phyloP scores from a whole-genome alignment of 208 protist genomes.

The Crithidia brevicula region DNA sequence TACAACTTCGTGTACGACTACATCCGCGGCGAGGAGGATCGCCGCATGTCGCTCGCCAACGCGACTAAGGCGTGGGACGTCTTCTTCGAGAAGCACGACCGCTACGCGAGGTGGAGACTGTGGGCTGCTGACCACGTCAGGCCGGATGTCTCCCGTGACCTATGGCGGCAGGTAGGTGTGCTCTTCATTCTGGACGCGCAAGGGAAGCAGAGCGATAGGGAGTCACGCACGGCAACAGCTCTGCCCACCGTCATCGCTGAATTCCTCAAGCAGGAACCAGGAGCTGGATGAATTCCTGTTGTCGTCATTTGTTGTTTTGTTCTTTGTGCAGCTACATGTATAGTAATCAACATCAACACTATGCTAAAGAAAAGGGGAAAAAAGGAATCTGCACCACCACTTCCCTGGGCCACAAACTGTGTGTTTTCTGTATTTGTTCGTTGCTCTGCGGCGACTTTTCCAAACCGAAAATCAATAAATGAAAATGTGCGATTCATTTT shows the following conservation, averaged over 20 bases:
- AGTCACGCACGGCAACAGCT: conserved; percentile 16
- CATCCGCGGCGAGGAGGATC: conserved; percentile 77
- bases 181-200: conserved; percentile 33
- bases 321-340: not conserved
- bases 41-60: conserved; percentile 50
- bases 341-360: not conserved
- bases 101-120: conserved; percentile 46
- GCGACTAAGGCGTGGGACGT: conserved; percentile 70
- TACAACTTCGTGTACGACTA: conserved; percentile 90
- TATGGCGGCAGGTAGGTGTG: conserved; percentile 77
- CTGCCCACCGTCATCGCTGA: conserved; percentile 75
- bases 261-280: conserved; percentile 55
- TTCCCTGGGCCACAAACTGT: too few relatives aligned
- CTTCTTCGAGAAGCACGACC: conserved; percentile 46
- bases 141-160: conserved; percentile 67
- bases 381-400: too few relatives aligned
- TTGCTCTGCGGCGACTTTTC: too few relatives aligned
- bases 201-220: not conserved
- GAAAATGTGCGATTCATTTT: too few relatives aligned
- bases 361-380: not conserved
- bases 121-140: conserved; percentile 54
- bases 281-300: not conserved
- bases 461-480: too few relatives aligned
- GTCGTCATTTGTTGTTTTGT: not conserved
- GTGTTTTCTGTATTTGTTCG: too few relatives aligned